phyloP scores from a whole-genome alignment of 2,329 filamentous ascomycete species.

The Fusarium camptoceras region DNA sequence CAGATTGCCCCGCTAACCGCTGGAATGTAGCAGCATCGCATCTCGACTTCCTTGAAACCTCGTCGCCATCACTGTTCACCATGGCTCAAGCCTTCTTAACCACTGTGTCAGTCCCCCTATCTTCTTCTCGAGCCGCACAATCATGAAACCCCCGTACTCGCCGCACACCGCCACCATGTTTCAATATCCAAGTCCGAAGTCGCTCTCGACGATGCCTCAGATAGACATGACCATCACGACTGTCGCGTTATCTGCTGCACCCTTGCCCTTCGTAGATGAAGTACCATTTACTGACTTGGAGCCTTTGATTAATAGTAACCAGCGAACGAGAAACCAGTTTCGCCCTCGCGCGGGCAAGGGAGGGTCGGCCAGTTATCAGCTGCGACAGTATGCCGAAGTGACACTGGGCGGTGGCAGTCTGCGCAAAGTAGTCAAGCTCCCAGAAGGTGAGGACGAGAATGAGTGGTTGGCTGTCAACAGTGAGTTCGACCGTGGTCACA shows the following conservation, averaged over 20 bases:
- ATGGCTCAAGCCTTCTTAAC: slow-evolving; percentile 58
- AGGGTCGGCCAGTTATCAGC: slow-evolving; percentile 87
- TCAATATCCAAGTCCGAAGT: slow-evolving; percentile 51
- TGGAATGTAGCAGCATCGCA: slow-evolving; percentile 53
- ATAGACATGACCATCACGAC: slow-evolving; percentile 50
- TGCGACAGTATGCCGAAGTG: slow-evolving; percentile 97
- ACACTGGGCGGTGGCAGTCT: slow-evolving; percentile 94
- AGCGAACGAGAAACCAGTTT: slow-evolving; percentile 90
- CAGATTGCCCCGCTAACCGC: slow-evolving; percentile 56
- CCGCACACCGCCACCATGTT: slow-evolving; percentile 44
- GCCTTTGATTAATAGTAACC: slow-evolving; percentile 69
- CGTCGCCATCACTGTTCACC: slow-evolving; percentile 31
- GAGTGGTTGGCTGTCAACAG: slow-evolving; percentile 99
- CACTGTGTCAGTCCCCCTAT: slow-evolving; percentile 54
- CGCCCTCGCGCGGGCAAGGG: slow-evolving; percentile 90
- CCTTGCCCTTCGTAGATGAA: slow-evolving; percentile 29
- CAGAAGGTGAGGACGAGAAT: slow-evolving; percentile 96
- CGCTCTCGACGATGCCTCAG: slow-evolving; percentile 49
- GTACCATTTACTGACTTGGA: slow-evolving; percentile 49
- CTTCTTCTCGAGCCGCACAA: background rate
- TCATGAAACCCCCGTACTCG: slow-evolving; percentile 6
- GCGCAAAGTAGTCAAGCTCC: slow-evolving; percentile 94
- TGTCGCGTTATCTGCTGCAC: slow-evolving; percentile 40
- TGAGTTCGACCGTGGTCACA: slow-evolving; percentile 56
- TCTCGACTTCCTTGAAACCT: slow-evolving; percentile 21